A percentile compares a stretch with the other conserved stretches of the same genome.
Conservation (phyloP, 768 basidiomycete species). For the Rhodotorula babjevae region DNA sequence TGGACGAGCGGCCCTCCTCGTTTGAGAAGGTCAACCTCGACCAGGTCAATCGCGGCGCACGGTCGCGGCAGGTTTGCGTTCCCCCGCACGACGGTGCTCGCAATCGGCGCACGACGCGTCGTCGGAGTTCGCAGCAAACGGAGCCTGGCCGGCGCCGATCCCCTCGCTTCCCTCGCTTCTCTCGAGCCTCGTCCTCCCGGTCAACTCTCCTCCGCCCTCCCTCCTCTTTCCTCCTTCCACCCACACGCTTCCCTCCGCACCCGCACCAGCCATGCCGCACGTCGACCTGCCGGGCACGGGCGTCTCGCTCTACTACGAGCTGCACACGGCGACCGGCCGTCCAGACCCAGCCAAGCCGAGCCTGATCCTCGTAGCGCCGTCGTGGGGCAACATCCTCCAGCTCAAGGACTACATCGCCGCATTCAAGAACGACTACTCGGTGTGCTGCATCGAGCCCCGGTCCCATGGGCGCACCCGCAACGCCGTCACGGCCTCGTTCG, state of each 20-base stretch:
- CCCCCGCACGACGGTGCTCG: too few relatives aligned
- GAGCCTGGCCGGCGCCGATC: too few relatives aligned
- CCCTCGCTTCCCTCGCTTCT: too few relatives aligned
- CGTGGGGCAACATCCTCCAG: slow-evolving; percentile 2
- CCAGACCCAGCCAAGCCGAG: slow-evolving; percentile 4
- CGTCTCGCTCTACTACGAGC: slow-evolving; percentile 25
- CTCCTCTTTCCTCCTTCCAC: too few relatives aligned
- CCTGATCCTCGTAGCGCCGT: slow-evolving; percentile 21
- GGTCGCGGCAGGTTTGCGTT: too few relatives aligned
- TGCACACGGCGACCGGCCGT: background rate
- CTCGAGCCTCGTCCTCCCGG: too few relatives aligned
- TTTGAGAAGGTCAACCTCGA: background rate
- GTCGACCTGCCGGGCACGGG: background rate
- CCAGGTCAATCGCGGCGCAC: background rate
- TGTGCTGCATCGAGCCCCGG: slow-evolving; percentile 7
- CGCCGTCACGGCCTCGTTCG: background rate
- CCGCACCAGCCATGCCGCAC: slow-evolving; percentile 4
- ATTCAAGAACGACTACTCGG: slow-evolving; percentile 5
- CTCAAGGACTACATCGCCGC: slow-evolving; percentile 13
- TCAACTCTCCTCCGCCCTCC: background rate
- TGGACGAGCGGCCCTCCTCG: background rate
- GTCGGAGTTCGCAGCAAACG: too few relatives aligned
- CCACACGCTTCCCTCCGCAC: background rate
- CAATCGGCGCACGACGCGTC: too few relatives aligned
- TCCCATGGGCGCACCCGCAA: slow-evolving; percentile 1